phyloP scores from a whole-genome alignment of 495 filamentous ascomycete species.

The Aspergillus sparsus region DNA sequence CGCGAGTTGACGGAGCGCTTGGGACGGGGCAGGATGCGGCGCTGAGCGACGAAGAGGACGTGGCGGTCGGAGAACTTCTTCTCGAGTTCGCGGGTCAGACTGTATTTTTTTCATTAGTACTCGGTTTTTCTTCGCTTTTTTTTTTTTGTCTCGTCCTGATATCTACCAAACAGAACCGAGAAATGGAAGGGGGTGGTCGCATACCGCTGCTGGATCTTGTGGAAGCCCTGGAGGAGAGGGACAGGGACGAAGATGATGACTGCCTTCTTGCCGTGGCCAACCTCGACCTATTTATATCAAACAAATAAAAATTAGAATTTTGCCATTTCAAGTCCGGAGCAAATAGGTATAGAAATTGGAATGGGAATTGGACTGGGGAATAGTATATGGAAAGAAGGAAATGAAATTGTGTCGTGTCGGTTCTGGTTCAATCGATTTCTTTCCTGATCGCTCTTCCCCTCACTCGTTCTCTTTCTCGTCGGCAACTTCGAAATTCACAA shows the following conservation, averaged over 20 bases:
- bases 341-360: not conserved
- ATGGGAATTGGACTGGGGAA: not conserved
- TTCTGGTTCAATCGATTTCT: not conserved
- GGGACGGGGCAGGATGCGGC: conserved; percentile 96
- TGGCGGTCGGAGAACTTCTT: conserved; percentile 99
- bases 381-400: not conserved
- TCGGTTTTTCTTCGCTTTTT: conserved; percentile 16
- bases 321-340: not conserved
- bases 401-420: not conserved
- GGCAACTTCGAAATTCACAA: too few relatives aligned
- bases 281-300: conserved; percentile 75
- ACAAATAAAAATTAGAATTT: conserved; percentile 30
- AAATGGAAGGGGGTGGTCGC: conserved; percentile 28
- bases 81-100: conserved; percentile 98
- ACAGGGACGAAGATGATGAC: conserved; percentile 99
- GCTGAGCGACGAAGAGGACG: conserved; percentile 96
- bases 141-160: conserved; percentile 7
- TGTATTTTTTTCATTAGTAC: conserved; percentile 37
- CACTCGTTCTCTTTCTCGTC: too few relatives aligned
- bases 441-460: not conserved
- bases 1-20: conserved; percentile 94
- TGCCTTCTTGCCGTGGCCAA: conserved; percentile 99
- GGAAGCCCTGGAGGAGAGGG: conserved; percentile 91
- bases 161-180: not conserved
- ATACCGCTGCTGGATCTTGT: conserved; percentile 99